These are phyloP conservation scores for Stagonosporopsis rhizophila DNA, from an alignment of 2,329 filamentous ascomycete species.

Conservation along the genomic window DNA sequence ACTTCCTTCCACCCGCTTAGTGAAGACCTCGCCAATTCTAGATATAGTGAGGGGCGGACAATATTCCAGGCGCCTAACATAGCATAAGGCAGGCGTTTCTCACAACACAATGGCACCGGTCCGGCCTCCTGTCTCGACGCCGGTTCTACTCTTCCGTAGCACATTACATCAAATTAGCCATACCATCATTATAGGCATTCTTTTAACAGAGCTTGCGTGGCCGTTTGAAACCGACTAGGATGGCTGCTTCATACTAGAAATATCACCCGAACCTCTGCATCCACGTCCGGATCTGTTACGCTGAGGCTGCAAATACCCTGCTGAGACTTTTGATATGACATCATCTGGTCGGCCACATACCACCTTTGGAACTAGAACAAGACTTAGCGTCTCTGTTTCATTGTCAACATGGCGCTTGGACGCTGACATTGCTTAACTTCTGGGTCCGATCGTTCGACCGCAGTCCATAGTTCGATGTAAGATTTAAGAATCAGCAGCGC, in stretches of 20 bases:
- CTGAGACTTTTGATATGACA: not conserved
- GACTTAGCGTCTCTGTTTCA: not conserved
- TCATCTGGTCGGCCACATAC: not conserved
- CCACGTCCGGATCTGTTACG: not conserved
- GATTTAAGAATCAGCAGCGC: too few relatives aligned
- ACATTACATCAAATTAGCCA: not conserved
- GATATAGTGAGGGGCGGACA: too few relatives aligned
- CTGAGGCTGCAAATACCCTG: not conserved
- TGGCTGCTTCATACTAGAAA: not conserved
- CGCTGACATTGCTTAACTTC: not conserved
- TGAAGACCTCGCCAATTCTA: not conserved
- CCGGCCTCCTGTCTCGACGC: not conserved
- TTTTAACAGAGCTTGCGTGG: not conserved
- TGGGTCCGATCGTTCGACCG: not conserved
- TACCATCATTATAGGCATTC: not conserved
- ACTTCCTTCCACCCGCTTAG: conserved; percentile 84
- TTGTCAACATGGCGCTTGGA: too few relatives aligned
- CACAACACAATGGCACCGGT: not conserved
- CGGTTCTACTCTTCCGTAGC: not conserved
- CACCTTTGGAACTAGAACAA: not conserved
- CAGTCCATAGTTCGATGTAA: not conserved
- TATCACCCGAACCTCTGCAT: not conserved
- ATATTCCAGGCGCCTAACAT: not conserved
- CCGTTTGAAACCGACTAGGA: not conserved
- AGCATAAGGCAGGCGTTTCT: not conserved